phyloP scores from a whole-genome alignment of 1,284 basidiomycete species.

The Macrocystidia cucumis region DNA sequence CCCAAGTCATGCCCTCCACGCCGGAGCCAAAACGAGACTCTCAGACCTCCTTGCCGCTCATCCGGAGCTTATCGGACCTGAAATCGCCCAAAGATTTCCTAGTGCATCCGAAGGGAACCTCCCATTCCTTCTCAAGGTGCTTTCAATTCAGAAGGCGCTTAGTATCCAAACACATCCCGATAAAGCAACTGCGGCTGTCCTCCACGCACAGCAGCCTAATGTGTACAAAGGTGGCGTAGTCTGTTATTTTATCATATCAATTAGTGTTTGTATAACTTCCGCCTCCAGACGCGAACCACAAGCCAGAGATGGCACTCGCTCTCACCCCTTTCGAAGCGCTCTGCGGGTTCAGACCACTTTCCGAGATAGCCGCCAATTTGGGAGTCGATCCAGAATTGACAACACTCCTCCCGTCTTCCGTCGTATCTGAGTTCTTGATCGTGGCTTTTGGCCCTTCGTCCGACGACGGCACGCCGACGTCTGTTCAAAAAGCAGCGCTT shows the following conservation, averaged over 20 bases:
- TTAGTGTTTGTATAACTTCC: too few species aligned
- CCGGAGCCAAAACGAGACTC: constrained; percentile 38
- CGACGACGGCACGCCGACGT: constrained; percentile 32
- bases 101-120: constrained; percentile 63
- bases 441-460: constrained; percentile 31
- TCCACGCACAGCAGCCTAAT: constrained; percentile 72
- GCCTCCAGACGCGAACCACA: constrained; percentile 79
- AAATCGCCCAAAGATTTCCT: constrained; percentile 53
- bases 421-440: constrained; percentile 41
- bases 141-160: constrained; percentile 90
- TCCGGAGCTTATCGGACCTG: constrained; percentile 62
- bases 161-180: constrained; percentile 98
- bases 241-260: neutral
- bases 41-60: constrained; percentile 57
- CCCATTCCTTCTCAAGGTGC: constrained; percentile 91
- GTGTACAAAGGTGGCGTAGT: constrained; percentile 77
- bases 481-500: constrained; percentile 56
- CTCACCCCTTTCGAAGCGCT: constrained; percentile 88
- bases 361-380: constrained; percentile 65
- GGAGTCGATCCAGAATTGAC: constrained; percentile 73
- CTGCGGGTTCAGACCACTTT: constrained; percentile 85
- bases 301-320: constrained; percentile 98
- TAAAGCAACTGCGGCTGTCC: constrained; percentile 75
- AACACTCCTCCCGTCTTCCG: constrained; percentile 54
- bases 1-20: constrained; percentile 61